Evolutionary conservation across 2,329 filamentous ascomycete species (phyloP).

Genomic region (Cytospora piceicola): DNA sequence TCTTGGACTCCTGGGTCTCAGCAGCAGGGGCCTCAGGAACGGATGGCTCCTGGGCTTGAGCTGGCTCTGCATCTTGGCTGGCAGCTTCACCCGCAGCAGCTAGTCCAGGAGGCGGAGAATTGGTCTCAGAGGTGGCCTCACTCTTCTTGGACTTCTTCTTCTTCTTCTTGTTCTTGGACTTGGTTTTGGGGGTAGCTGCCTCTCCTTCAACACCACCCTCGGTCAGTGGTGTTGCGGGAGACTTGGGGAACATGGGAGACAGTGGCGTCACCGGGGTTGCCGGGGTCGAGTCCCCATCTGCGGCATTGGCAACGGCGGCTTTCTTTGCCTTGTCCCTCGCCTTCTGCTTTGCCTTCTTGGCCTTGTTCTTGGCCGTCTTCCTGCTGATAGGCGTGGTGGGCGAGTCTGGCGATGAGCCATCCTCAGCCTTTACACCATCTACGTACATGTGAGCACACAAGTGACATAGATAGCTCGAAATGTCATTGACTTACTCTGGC

Average conservation of each 20-base stretch:
- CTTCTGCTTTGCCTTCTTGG: constrained; percentile 32
- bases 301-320: constrained; percentile 11
- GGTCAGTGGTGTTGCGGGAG: not conserved
- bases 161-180: constrained; percentile 30
- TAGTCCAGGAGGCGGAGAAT: constrained; percentile 21
- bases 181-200: constrained; percentile 27
- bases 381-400: constrained; percentile 27
- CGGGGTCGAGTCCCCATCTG: constrained; percentile 16
- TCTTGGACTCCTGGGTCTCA: constrained; percentile 10
- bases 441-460: not conserved
- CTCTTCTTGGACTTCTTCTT: constrained; percentile 29
- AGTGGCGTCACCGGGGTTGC: constrained; percentile 25
- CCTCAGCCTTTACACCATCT: constrained; percentile 29
- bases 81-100: constrained; percentile 6
- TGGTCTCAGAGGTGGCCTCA: constrained; percentile 13
- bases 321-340: constrained; percentile 32
- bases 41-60: not conserved
- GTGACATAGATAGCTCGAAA: not conserved
- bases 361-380: constrained; percentile 32
- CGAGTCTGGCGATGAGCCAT: constrained; percentile 21
- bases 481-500: constrained; percentile 20
- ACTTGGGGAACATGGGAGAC: constrained; percentile 11
- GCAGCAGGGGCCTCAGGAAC: not conserved
- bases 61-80: constrained; percentile 10
- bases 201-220: constrained; percentile 18